These are phyloP conservation scores for Suillus cothurnatus DNA, from an alignment of 768 basidiomycete genomes.

Conservation along the genomic window DNA sequence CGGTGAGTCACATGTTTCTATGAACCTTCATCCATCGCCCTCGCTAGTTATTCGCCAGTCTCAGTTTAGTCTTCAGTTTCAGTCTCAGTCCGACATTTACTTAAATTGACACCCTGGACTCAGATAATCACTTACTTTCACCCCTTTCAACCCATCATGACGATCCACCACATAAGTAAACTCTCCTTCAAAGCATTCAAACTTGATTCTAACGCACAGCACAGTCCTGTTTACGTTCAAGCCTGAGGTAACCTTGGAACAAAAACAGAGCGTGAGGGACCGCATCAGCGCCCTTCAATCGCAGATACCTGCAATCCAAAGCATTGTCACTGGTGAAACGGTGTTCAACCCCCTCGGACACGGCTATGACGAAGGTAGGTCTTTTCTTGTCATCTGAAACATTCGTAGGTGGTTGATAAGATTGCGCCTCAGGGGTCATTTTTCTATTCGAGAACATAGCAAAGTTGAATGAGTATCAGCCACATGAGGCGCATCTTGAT, in stretches of 20 bases:
- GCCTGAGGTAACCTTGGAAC: constrained; percentile 13
- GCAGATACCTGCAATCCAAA: constrained; percentile 21
- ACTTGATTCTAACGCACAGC: background rate
- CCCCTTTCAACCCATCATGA: background rate
- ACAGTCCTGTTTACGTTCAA: constrained; percentile 28
- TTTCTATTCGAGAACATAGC: constrained; percentile 24
- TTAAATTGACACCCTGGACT: background rate
- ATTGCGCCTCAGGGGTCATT: constrained; percentile 19
- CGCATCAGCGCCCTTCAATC: constrained; percentile 16
- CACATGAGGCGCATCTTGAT: constrained; percentile 19
- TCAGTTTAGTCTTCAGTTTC: background rate
- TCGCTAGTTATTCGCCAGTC: no score
- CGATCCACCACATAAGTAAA: constrained; percentile 21
- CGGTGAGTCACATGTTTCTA: no score
- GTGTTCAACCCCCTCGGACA: constrained; percentile 23
- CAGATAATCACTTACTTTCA: background rate
- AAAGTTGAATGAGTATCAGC: constrained; percentile 14
- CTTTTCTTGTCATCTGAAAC: background rate
- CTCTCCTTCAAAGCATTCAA: background rate
- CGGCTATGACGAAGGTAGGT: constrained; percentile 26
- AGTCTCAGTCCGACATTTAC: background rate
- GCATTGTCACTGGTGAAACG: constrained; percentile 15
- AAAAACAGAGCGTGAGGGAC: constrained; percentile 10
- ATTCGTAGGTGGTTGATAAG: background rate
- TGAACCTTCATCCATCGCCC: no score